Percentiles rank a stretch among this genome's conserved stretches.
phyloP scores from a whole-genome alignment of 192 early-diverging fungal species.

The Cetraspora pellucida region DNA sequence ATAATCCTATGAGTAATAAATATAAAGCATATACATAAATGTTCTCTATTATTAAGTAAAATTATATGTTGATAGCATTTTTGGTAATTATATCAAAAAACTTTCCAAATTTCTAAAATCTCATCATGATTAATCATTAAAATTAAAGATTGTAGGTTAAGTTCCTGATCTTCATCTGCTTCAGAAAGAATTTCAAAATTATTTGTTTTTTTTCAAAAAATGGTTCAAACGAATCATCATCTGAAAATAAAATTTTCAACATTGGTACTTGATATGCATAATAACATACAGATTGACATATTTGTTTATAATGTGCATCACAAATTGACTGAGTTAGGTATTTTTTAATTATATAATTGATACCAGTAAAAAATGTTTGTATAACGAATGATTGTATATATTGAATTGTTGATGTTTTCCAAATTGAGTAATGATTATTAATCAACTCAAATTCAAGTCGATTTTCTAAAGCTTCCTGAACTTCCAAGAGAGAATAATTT shows the following conservation, averaged over 20 bases:
- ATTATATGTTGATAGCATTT: neutral
- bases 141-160: neutral
- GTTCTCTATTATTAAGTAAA: neutral
- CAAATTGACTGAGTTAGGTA: neutral
- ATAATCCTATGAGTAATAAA: neutral
- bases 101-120: too few relatives aligned
- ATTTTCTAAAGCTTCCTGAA: neutral
- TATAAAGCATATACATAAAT: neutral
- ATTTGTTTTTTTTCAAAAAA: neutral
- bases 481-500: neutral
- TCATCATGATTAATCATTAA: too few relatives aligned
- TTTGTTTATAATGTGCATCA: neutral
- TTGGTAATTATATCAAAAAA: neutral
- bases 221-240: slow-evolving; percentile 7
- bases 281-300: neutral
- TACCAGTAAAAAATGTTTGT: neutral
- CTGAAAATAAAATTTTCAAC: neutral
- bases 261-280: neutral
- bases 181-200: too few relatives aligned
- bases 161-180: too few relatives aligned
- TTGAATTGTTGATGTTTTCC: neutral
- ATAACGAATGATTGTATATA: neutral
- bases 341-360: neutral
- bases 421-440: neutral
- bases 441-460: neutral